Evolutionary conservation across 192 early-diverging fungal species (phyloP).

Genomic region (Gryganskiella cystojenkinii): DNA sequence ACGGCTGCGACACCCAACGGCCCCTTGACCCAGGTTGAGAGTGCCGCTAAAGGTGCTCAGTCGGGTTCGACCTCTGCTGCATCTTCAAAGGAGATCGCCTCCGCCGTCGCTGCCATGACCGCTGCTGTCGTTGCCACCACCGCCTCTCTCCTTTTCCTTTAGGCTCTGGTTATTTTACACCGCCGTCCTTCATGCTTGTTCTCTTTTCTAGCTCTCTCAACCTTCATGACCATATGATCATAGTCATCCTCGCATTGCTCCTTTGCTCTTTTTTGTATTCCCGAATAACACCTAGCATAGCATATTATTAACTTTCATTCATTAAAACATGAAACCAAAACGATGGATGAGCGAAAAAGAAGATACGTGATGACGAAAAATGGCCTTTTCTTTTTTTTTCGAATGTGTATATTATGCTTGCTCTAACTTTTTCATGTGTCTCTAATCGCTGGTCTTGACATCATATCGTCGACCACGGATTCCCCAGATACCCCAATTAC

Average conservation of each 20-base stretch:
- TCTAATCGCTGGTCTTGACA: constrained; percentile 58
- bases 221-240: no score
- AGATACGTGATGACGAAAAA: no score
- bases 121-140: neutral
- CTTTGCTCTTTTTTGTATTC: no score
- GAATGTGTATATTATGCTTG: neutral
- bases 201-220: no score
- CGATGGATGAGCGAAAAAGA: no score
- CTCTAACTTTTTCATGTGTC: constrained; percentile 1
- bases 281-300: no score
- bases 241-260: no score
- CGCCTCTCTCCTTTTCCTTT: no score
- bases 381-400: neutral
- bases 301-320: no score
- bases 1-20: constrained; percentile 18
- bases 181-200: no score
- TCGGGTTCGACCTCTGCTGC: neutral
- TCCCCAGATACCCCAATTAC: constrained; percentile 85
- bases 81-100: neutral
- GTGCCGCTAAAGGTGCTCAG: constrained; percentile 25
- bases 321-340: no score
- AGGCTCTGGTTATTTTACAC: no score
- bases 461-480: constrained; percentile 86
- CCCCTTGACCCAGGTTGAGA: constrained; percentile 22
- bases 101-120: neutral